These are phyloP conservation scores for Mortierella sp. DNA, from an alignment of 371 early-diverging fungal species.

Conservation along the genomic window DNA sequence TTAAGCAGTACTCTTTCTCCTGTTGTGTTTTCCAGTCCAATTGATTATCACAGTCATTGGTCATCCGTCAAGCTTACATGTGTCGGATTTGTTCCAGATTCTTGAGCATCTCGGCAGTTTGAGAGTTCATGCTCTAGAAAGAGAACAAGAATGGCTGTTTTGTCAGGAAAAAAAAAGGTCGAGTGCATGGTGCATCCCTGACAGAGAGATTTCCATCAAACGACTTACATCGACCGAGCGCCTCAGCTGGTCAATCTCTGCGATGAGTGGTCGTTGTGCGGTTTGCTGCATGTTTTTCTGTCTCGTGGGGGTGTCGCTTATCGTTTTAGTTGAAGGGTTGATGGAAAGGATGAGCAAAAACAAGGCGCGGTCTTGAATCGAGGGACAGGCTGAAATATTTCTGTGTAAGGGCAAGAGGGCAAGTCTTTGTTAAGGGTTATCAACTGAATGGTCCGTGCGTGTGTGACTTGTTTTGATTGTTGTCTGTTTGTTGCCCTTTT, in stretches of 20 bases:
- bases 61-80: no score
- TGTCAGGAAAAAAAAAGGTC: neutral
- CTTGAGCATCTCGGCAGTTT: constrained; percentile 51
- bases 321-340: neutral
- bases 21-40: neutral
- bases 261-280: constrained; percentile 32
- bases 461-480: constrained; percentile 14
- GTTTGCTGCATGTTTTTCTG: constrained; percentile 28
- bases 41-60: no score
- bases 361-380: neutral
- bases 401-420: neutral
- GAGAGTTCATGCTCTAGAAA: constrained; percentile 53
- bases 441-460: neutral
- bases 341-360: neutral
- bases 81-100: constrained; percentile 39
- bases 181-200: neutral
- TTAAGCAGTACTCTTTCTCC: neutral
- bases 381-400: no score
- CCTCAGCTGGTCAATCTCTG: constrained; percentile 48
- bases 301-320: neutral
- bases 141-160: neutral
- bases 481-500: neutral
- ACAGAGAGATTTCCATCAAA: neutral
- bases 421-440: constrained; percentile 5
- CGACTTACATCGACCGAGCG: constrained; percentile 48